phyloP scores from a whole-genome alignment of 441 rosid genomes.

The Pelargonium myrrhifolium region DNA sequence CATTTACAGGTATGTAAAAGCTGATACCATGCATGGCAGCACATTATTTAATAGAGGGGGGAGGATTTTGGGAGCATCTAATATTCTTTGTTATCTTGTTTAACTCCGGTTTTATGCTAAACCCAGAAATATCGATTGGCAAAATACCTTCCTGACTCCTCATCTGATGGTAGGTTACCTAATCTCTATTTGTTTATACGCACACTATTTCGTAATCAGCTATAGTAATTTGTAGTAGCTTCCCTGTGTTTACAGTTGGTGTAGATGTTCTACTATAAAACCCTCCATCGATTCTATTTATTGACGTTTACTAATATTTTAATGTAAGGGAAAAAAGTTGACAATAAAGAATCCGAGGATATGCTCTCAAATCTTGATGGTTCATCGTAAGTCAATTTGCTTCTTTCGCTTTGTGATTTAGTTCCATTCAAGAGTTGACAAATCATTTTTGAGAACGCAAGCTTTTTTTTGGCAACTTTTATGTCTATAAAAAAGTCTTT shows the following conservation, averaged over 20 bases:
- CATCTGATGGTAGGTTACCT: constrained; percentile 64
- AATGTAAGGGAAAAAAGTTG: constrained; percentile 67
- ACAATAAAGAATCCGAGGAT: constrained; percentile 95
- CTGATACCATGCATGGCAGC: neutral
- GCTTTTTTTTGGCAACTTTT: too few relatives aligned
- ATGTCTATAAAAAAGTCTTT: too few relatives aligned
- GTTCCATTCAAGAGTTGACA: constrained; percentile 5
- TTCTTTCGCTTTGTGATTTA: constrained; percentile 14
- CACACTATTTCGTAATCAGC: neutral
- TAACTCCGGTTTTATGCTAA: constrained; percentile 19
- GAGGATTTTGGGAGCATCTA: neutral
- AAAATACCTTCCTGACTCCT: constrained; percentile 89
- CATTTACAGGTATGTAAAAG: constrained; percentile 68
- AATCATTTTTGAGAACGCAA: neutral
- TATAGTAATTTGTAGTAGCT: neutral
- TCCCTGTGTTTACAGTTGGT: neutral
- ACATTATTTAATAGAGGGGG: constrained; percentile 2
- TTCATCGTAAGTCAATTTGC: constrained; percentile 66
- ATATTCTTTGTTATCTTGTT: constrained; percentile 11
- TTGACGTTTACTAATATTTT: constrained; percentile 19
- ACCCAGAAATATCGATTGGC: constrained; percentile 95
- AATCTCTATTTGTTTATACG: constrained; percentile 16
- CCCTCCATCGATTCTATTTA: constrained; percentile 7
- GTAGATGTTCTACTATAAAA: neutral
- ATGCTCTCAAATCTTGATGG: constrained; percentile 75